phyloP scores from a whole-genome alignment of 352 stramenopile species.

The Globisporangium paroecandrum region DNA sequence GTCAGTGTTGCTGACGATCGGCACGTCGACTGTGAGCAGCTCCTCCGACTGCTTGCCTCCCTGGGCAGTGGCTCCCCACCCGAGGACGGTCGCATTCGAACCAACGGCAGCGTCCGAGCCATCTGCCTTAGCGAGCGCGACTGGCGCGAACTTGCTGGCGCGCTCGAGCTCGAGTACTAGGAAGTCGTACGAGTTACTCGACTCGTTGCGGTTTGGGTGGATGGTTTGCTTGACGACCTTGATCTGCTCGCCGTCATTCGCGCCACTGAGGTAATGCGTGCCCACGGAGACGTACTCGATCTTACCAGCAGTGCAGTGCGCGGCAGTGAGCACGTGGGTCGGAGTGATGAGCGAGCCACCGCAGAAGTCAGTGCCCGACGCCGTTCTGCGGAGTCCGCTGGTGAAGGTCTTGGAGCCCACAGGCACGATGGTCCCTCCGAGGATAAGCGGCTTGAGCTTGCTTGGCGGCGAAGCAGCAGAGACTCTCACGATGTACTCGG shows the following conservation, averaged over 20 bases:
- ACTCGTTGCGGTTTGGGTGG: constrained; percentile 45
- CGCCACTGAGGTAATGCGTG: constrained; percentile 45
- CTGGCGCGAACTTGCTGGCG: constrained; percentile 32
- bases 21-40: constrained; percentile 37
- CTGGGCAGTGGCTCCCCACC: constrained; percentile 10
- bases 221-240: constrained; percentile 39
- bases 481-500: constrained; percentile 2
- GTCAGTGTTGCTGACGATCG: constrained; percentile 33
- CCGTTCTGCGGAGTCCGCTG: constrained; percentile 32
- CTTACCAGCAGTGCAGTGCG: constrained; percentile 40
- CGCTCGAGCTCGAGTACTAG: constrained; percentile 47
- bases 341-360: constrained; percentile 62
- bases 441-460: constrained; percentile 37
- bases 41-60: constrained; percentile 22
- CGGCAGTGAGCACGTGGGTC: constrained; percentile 58
- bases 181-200: constrained; percentile 53
- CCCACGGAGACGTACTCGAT: constrained; percentile 55
- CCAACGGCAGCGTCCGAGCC: constrained; percentile 20
- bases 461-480: constrained; percentile 1
- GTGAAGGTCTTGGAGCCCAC: constrained; percentile 50
- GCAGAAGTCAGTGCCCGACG: constrained; percentile 40
- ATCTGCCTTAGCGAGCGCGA: constrained; percentile 29
- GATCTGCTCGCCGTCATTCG: constrained; percentile 42
- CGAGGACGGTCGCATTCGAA: constrained; percentile 39
- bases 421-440: constrained; percentile 37